Evolutionary conservation across 2,329 filamentous ascomycete genomes (phyloP).

Genomic region (Colletotrichum noveboracense): DNA sequence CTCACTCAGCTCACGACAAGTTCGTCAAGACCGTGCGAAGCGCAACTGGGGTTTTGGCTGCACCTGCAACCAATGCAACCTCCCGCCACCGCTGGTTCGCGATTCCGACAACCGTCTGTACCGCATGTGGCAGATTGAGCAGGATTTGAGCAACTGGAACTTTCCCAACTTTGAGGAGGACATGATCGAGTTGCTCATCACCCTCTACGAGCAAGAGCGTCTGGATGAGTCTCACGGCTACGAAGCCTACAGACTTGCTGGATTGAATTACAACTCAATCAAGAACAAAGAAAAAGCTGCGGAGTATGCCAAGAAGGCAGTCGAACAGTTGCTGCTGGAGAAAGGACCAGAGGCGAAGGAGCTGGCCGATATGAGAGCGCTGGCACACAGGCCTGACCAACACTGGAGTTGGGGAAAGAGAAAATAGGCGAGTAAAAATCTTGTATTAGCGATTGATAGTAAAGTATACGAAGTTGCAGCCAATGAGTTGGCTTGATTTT

Average conservation of each 20-base stretch:
- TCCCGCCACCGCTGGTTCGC: conserved; percentile 19
- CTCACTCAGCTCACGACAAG: conserved; percentile 12
- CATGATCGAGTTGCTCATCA: conserved; percentile 22
- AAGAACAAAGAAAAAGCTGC: conserved; percentile 42
- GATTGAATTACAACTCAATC: conserved; percentile 41
- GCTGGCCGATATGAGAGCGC: conserved; percentile 4
- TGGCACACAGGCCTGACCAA: background rate
- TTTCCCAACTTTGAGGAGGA: conserved; percentile 20
- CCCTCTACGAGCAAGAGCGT: conserved; percentile 24
- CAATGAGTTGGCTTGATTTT: background rate
- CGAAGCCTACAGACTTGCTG: conserved; percentile 41
- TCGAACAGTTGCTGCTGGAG: conserved; percentile 37
- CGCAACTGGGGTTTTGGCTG: conserved; percentile 33
- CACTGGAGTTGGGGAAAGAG: conserved; percentile 21
- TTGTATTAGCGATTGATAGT: background rate
- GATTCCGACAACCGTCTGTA: conserved; percentile 26
- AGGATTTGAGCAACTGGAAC: conserved; percentile 16
- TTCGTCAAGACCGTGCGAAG: conserved; percentile 27
- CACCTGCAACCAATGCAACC: conserved; percentile 27
- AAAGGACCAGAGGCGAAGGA: background rate
- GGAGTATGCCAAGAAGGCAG: conserved; percentile 40
- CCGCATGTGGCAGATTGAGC: conserved; percentile 24
- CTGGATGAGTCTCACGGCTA: conserved; percentile 28
- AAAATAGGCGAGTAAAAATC: background rate
- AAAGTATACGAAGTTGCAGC: background rate